Base-by-base conservation (phyloP, 2,329 filamentous ascomycete genomes). In the Alternaria sp. region DNA sequence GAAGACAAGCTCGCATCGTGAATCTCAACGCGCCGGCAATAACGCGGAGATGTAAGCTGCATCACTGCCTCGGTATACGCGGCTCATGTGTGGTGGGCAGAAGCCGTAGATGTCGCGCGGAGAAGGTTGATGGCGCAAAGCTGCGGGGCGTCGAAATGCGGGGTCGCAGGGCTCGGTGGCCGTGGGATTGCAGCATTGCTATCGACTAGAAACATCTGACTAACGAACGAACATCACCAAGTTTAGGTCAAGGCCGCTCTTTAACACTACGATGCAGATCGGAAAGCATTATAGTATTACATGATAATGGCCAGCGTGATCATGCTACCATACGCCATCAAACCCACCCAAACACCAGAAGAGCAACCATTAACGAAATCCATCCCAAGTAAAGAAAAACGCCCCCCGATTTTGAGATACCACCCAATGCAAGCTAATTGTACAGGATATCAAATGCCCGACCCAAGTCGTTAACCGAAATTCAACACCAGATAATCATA, bases 361-460 rank as follows among this genome's bases (percentile, higher is more conserved):
- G 23, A 47, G 15, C 45, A 47, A 25, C 21, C 21, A 26, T 26
- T 23, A 26, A n/a, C n/a, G 14, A 41, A 55, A 47, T 30, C 25
- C 33, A n/a, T 10, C 5, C n/a, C 21, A 25, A 58, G 2, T 28
- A 53, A 47, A 46, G 26, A 28, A 30, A 18, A 21, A 30, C 47
- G 55, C 33, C 33, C 18, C 51, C 50, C 53, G 28, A 45, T 28
- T 20, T 20, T 41, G 20, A 37, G 20, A 58, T 18, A 55, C 50
- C 41, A 18, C 41, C 26, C 26, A 61, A 62, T 57, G 58, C 56
- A 63, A 64, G 56, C 53, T 78, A 77, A 50, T 78, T 69, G 72
- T 78, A 77, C 75, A 78, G 74, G 75, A 76, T 78, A 78, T 78
- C 69, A 73, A 63, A 74, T 72, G 66, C 64, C 72, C 67, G 69